A percentile compares a stretch with the other conserved stretches of the same genome.
Evolutionary conservation across 2,329 filamentous ascomycete species (phyloP).

Genomic region (Cladosporium sphaerospermum): DNA sequence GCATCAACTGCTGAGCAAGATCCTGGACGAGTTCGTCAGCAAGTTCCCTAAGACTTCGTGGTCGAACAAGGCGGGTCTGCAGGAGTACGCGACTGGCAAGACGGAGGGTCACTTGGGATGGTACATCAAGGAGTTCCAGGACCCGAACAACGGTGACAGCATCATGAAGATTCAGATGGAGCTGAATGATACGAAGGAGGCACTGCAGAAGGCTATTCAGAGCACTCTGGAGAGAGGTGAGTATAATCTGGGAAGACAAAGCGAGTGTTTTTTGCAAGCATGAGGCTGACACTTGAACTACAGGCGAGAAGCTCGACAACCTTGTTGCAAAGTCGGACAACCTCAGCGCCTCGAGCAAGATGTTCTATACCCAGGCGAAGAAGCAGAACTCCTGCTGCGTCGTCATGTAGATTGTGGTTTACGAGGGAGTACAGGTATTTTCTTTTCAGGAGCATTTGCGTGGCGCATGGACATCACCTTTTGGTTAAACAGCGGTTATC

Average conservation of each 20-base stretch:
- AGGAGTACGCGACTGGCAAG: constrained; percentile 53
- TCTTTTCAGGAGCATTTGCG: constrained; percentile 9
- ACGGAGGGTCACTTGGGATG: constrained; percentile 5
- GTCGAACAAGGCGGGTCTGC: constrained; percentile 59
- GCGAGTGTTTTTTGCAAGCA: not conserved
- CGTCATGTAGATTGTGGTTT: constrained; percentile 40
- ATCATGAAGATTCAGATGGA: constrained; percentile 84
- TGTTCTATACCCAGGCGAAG: constrained; percentile 78
- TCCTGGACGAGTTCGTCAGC: constrained; percentile 78
- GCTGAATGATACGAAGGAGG: constrained; percentile 94
- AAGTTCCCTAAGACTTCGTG: constrained; percentile 67
- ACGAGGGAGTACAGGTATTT: not conserved
- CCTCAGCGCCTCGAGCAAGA: constrained; percentile 86
- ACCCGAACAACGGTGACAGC: constrained; percentile 81
- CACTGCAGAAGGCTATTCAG: constrained; percentile 95
- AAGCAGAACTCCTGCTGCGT: constrained; percentile 57
- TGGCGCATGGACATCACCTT: constrained; percentile 1
- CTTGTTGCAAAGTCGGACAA: constrained; percentile 90
- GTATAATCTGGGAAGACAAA: not conserved
- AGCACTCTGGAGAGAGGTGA: constrained; percentile 72
- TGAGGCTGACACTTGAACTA: not conserved
- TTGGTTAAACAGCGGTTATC: not conserved
- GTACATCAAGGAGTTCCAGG: constrained; percentile 74
- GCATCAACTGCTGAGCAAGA: constrained; percentile 79
- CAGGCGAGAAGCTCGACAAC: constrained; percentile 88